phyloP scores from a whole-genome alignment of 1,139 yeast genomes.

The Magnusiomyces paraingens region DNA sequence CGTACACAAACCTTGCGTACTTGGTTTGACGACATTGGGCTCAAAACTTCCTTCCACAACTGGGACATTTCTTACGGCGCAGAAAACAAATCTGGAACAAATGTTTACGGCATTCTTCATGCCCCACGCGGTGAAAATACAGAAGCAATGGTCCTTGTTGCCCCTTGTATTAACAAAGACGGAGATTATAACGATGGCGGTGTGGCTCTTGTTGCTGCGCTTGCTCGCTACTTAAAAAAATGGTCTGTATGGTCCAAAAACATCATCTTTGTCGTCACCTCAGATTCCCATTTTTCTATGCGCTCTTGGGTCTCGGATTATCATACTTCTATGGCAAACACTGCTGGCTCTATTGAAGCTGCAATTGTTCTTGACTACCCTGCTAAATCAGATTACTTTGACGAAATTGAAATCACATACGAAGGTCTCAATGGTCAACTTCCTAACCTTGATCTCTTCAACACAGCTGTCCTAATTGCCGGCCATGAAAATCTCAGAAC shows the following conservation, averaged over 20 bases:
- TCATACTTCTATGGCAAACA: constrained; percentile 73
- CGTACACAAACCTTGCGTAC: constrained; percentile 43
- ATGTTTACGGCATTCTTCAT: constrained; percentile 77
- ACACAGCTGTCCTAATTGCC: constrained; percentile 66
- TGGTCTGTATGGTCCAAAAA: constrained; percentile 97
- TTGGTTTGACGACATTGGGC: constrained; percentile 71
- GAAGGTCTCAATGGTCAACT: constrained; percentile 93
- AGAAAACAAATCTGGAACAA: constrained; percentile 40
- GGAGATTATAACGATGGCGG: constrained; percentile 70
- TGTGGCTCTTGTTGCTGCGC: constrained; percentile 59
- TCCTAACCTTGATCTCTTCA: constrained; percentile 86
- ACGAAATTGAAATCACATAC: constrained; percentile 66
- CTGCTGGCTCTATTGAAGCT: constrained; percentile 95
- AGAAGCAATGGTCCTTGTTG: constrained; percentile 85
- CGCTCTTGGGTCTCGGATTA: constrained; percentile 93
- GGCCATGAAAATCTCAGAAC: constrained; percentile 69
- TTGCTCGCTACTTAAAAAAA: constrained; percentile 71
- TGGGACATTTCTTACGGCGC: constrained; percentile 33
- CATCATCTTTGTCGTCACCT: constrained; percentile 77
- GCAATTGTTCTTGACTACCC: constrained; percentile 84
- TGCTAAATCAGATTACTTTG: constrained; percentile 52
- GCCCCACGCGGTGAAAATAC: constrained; percentile 96
- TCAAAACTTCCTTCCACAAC: constrained; percentile 51
- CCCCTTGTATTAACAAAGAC: constrained; percentile 73
- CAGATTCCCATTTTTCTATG: constrained; percentile 60